Evolutionary conservation across 2,329 filamentous ascomycete genomes (phyloP), one percentile per base, ranked within the genome.

Genomic region (Truncatella angustata): DNA sequence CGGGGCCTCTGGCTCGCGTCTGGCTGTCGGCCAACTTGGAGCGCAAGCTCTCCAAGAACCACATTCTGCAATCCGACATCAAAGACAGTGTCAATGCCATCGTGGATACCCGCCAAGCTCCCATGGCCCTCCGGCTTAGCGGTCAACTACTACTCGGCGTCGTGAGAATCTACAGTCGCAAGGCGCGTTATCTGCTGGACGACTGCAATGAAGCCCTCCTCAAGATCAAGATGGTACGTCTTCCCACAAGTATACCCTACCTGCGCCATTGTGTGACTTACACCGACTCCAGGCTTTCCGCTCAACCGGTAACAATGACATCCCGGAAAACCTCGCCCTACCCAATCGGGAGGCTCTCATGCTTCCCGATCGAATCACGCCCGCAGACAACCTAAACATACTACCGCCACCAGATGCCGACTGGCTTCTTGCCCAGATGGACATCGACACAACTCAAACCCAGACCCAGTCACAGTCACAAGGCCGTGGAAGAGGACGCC

Each of bases 21-120:
- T 99, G 94, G 94, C 84, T 97, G 56, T 96, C 94, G 28, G 91
- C 94, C 76, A 99, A 97, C 73, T 81, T 97, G 59, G 94, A 97
- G 82, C 91, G 93, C 79, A 99, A 97, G 77, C 85, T 99, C 55
- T 96, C 92, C 62, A 99, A 99, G 75, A 91, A 91, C 58, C 91
- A 97, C 66, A 94, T 97, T 60, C 72, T 99, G 58, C 91, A 96
- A 68, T 93, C 92, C 54, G 95, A 96, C 74, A 88, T 99, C 62
- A 88, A 93, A 64, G 90, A 91, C 74, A 96, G 92, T 71, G 92
- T 99, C 59, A 88, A 91, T 70, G 91, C 91, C 61, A 99, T 99
- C 70, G 94, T 97, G 60, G 90, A 90, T 54, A 90, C 91, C 45
- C 90, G 88, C 58, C 91, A 96, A 73, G 94, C 93, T 37, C 94